A percentile compares a stretch with the other conserved stretches of the same genome.
These are phyloP conservation scores for Durio zibethinus DNA, from an alignment of 345 rosid species.

Conservation along the genomic window DNA sequence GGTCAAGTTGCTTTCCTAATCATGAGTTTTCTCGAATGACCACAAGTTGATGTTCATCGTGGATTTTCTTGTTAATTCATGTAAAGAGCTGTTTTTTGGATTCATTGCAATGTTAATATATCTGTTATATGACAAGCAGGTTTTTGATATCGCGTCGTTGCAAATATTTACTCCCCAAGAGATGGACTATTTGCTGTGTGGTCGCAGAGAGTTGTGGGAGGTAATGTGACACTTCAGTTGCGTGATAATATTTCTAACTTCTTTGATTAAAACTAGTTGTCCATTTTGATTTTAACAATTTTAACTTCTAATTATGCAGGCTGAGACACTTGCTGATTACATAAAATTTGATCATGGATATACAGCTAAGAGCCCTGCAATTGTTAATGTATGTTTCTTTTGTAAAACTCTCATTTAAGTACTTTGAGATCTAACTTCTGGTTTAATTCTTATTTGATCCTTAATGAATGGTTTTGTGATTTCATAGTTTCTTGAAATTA, in stretches of 20 bases:
- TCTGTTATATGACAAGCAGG: conserved; percentile 44
- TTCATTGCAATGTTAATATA: background rate
- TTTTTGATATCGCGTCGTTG: conserved; percentile 80
- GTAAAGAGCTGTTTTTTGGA: background rate
- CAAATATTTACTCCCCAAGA: conserved; percentile 92
- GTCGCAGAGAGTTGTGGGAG: conserved; percentile 99
- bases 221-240: conserved; percentile 30
- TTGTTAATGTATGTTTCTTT: conserved; percentile 55
- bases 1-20: conserved; percentile 34
- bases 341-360: conserved; percentile 98
- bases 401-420: background rate
- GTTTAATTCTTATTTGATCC: background rate
- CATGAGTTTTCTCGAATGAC: background rate
- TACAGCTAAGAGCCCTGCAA: conserved; percentile 93
- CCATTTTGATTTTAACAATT: background rate
- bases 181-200: conserved; percentile 91
- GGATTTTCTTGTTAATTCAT: background rate
- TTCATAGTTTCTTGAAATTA: conserved; percentile 81
- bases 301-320: conserved; percentile 42
- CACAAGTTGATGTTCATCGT: background rate
- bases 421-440: background rate
- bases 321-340: conserved; percentile 84
- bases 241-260: background rate
- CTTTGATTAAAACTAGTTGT: background rate
- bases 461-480: conserved; percentile 8